Base-by-base conservation (phyloP, 1,284 basidiomycete species). In the Pseudozyma pruni region DNA sequence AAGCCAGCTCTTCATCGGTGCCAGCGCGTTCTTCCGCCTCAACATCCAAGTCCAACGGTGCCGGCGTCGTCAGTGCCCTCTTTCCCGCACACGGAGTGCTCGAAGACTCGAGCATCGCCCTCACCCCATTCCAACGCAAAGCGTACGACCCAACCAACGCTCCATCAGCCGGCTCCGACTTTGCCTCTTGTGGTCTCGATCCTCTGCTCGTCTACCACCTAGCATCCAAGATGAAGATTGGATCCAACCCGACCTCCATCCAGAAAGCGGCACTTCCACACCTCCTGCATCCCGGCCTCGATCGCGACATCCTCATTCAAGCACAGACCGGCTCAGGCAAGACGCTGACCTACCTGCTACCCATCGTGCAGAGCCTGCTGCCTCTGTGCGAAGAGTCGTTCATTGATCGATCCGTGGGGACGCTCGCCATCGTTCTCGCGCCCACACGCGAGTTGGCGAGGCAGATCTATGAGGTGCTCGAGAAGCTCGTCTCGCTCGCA, bases 251-350 rank as follows among this genome's bases (percentile, higher is more conserved):
- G 0, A 98, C 95, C 0, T 89, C 91, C 7, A 94, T 98, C 69
- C 95, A 98, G 84, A 87, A 90, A 63, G 88, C 89, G 9, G 88
- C 90, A 2, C 85, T 98, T 17, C 90, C 92, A 5, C 85, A 89
- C 37, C 86, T 97, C 41, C 85, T 94, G 2, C 57, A 75, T 25
- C 39, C 44, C 32, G 13, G 51, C 74, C 84, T 67, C 11, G 42
- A 84, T 84, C 86, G 91, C 54, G 96, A 98, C 83, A 88, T 93
- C 14, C 94, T 98, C 81, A 91, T 99, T 51, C 94, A 98, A 81
- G 92, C 93, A 5, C 95, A 99, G 82, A 98, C 96, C 0, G 96
- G 96, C 60, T 98, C 94, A 0, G 96, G 96, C 75, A 98, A 98
- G 85, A 98, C 95, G 0, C 85, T 98, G 20, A 89, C 95, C 3